Evolutionary conservation across 768 basidiomycete genomes (phyloP).

Genomic region (Xanthoconium purpureum): DNA sequence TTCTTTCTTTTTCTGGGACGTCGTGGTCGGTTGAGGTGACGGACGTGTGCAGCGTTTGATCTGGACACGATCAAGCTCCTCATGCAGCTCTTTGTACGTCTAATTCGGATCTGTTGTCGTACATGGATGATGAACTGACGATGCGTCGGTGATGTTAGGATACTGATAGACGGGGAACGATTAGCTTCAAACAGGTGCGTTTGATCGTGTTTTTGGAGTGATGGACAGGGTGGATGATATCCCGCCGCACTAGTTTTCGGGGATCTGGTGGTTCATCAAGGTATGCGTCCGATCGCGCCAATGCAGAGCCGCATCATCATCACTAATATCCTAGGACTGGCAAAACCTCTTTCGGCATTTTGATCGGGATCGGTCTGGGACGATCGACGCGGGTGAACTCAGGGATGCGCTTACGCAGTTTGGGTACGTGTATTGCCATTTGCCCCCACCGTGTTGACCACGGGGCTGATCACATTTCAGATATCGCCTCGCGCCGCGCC

Average conservation of each 20-base stretch:
- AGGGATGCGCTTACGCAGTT: constrained; percentile 68
- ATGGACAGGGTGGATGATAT: background rate
- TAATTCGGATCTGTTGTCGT: background rate
- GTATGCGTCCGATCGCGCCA: constrained; percentile 15
- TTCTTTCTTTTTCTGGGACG: background rate
- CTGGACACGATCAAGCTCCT: constrained; percentile 83
- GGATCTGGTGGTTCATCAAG: constrained; percentile 82
- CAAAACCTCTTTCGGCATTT: constrained; percentile 81
- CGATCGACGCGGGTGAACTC: constrained; percentile 71
- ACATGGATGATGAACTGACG: background rate
- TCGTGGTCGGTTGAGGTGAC: background rate
- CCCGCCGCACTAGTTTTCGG: constrained; percentile 47
- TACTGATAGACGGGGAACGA: constrained; percentile 71
- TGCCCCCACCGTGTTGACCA: background rate
- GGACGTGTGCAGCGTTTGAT: constrained; percentile 60
- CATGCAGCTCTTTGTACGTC: constrained; percentile 74
- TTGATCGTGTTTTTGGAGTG: background rate
- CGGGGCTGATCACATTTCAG: constrained; percentile 11
- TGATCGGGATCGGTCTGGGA: constrained; percentile 78
- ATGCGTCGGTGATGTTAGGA: constrained; percentile 39
- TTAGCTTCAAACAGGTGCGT: constrained; percentile 72
- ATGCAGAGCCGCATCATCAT: background rate
- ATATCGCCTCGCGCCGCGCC: constrained; percentile 64
- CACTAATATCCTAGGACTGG: constrained; percentile 57
- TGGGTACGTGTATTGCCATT: constrained; percentile 41